These are phyloP conservation scores for Dorcoceras hygrometricum DNA, from an alignment of 257 asterid species.

Conservation along the genomic window DNA sequence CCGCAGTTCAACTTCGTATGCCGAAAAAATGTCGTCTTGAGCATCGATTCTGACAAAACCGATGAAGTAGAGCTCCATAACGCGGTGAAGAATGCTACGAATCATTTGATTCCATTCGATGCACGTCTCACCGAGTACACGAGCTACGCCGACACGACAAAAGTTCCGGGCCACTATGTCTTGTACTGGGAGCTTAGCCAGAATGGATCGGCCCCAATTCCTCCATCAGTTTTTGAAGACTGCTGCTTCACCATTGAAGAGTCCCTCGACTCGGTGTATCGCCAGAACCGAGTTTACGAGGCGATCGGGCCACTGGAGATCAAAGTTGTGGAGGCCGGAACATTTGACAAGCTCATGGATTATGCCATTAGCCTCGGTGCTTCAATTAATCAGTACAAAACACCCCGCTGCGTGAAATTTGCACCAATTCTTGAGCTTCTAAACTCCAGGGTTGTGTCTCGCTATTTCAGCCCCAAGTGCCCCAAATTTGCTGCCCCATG, in stretches of 20 bases:
- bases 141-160: conserved; percentile 56
- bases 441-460: conserved; percentile 48
- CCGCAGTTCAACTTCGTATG: conserved; percentile 93
- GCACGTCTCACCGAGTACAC: conserved; percentile 74
- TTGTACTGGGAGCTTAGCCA: conserved; percentile 41
- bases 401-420: conserved; percentile 82
- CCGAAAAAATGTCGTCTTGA: conserved; percentile 75
- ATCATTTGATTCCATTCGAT: conserved; percentile 61
- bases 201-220: conserved; percentile 50
- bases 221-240: conserved; percentile 80
- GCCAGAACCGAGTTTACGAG: conserved; percentile 73
- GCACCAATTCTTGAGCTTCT: conserved; percentile 77
- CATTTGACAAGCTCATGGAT: conserved; percentile 93
- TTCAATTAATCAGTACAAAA: conserved; percentile 29
- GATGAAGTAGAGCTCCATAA: conserved; percentile 91
- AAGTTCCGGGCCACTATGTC: not conserved
- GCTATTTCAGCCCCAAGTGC: conserved; percentile 77
- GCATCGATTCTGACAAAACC: conserved; percentile 85
- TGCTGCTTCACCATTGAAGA: conserved; percentile 82
- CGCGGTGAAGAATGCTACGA: conserved; percentile 65
- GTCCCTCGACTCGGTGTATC: conserved; percentile 73
- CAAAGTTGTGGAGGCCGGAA: conserved; percentile 69
- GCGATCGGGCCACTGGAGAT: conserved; percentile 89
- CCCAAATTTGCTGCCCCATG: conserved; percentile 74
- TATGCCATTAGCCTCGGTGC: conserved; percentile 85